These are phyloP conservation scores for Stagonosporopsis cucurbitacearum DNA, from an alignment of 2,329 filamentous ascomycete species.

Conservation along the genomic window DNA sequence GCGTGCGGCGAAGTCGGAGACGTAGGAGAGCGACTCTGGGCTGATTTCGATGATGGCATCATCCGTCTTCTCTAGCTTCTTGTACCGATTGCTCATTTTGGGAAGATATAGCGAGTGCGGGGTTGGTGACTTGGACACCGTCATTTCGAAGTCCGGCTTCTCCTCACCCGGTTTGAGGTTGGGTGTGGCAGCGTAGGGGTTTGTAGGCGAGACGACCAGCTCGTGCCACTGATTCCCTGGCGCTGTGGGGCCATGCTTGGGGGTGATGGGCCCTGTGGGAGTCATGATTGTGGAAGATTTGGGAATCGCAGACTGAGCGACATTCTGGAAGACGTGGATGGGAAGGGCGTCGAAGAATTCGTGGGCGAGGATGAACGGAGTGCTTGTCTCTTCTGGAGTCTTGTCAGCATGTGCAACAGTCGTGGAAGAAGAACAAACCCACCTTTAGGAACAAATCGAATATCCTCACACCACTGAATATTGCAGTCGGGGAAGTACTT, in stretches of 20 bases:
- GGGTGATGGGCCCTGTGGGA: constrained; percentile 57
- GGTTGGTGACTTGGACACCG: constrained; percentile 75
- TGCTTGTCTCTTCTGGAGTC: constrained; percentile 67
- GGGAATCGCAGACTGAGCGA: constrained; percentile 54
- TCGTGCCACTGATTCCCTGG: constrained; percentile 51
- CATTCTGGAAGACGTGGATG: constrained; percentile 90
- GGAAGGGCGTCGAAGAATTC: constrained; percentile 99
- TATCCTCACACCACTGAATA: constrained; percentile 90
- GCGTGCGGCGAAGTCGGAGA: constrained; percentile 78
- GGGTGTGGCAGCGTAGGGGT: constrained; percentile 39
- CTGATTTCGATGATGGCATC: constrained; percentile 86
- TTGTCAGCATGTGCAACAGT: constrained; percentile 21
- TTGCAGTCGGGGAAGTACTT: constrained; percentile 73
- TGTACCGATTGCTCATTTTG: constrained; percentile 79
- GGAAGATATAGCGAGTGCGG: constrained; percentile 87
- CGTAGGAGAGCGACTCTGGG: constrained; percentile 82
- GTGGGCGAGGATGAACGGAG: constrained; percentile 93
- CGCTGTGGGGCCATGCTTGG: constrained; percentile 46
- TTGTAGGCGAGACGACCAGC: constrained; percentile 53
- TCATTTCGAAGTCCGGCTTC: constrained; percentile 84
- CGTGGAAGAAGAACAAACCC: constrained; percentile 27
- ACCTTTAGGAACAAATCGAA: constrained; percentile 79
- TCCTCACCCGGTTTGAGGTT: constrained; percentile 25
- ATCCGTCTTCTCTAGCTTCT: constrained; percentile 69
- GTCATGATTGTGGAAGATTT: constrained; percentile 54